Conservation (phyloP, 2,329 filamentous ascomycete genomes). For the Hypoxylon sp. region DNA sequence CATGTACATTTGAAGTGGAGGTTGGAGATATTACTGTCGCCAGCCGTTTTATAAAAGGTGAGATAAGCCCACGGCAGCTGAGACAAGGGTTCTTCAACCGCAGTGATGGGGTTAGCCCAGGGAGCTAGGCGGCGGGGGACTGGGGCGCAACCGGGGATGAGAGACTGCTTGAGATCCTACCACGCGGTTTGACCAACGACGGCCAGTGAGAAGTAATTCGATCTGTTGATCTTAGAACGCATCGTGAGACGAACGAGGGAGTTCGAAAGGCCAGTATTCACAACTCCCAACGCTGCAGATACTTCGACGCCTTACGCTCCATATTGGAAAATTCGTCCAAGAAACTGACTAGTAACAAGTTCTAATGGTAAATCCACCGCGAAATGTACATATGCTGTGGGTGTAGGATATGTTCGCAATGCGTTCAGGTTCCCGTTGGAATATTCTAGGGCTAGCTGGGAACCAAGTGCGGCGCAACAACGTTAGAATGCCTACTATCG, state of each 20-base stretch:
- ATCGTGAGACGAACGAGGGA: constrained; percentile 40
- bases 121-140: constrained; percentile 43
- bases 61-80: constrained; percentile 40
- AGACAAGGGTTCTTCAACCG: constrained; percentile 44
- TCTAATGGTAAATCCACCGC: constrained; percentile 20
- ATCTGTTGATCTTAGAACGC: constrained; percentile 43
- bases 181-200: constrained; percentile 46
- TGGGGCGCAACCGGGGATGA: constrained; percentile 41
- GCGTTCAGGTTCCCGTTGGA: constrained; percentile 22
- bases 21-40: constrained; percentile 22
- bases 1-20: constrained; percentile 17
- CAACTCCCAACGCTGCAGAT: constrained; percentile 21
- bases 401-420: constrained; percentile 20
- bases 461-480: constrained; percentile 27
- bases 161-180: constrained; percentile 42
- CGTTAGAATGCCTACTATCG: constrained; percentile 35
- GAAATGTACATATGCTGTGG: constrained; percentile 32
- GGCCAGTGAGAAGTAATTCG: constrained; percentile 41
- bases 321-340: constrained; percentile 20
- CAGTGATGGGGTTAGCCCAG: constrained; percentile 42
- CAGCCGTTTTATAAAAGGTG: constrained; percentile 31
- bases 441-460: constrained; percentile 29
- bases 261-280: constrained; percentile 26
- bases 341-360: constrained; percentile 22
- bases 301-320: constrained; percentile 19